These are phyloP conservation scores for Grosmannia clavigera DNA, from an alignment of 2,329 filamentous ascomycete genomes.

Conservation along the genomic window DNA sequence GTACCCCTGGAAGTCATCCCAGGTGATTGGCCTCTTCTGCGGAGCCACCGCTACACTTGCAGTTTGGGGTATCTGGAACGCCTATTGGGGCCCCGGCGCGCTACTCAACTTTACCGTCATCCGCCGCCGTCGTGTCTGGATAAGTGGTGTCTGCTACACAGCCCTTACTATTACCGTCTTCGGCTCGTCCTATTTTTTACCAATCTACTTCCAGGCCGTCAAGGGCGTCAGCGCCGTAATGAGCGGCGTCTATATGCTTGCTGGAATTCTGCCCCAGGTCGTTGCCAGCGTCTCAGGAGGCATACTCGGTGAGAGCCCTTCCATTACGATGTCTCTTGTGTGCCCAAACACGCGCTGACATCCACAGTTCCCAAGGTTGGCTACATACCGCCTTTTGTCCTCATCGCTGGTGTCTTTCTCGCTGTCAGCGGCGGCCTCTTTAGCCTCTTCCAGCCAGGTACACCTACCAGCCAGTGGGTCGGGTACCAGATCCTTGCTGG, in stretches of 20 bases:
- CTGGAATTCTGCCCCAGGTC: slow-evolving; percentile 16
- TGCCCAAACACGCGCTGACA: neutral
- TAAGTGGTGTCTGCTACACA: slow-evolving; percentile 12
- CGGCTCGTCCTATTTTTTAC: slow-evolving; percentile 18
- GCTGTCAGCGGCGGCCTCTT: slow-evolving; percentile 23
- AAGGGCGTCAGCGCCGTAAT: slow-evolving; percentile 16
- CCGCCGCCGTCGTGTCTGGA: slow-evolving; percentile 13
- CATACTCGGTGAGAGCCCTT: neutral
- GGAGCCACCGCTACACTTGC: slow-evolving; percentile 24
- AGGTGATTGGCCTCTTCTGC: slow-evolving; percentile 30
- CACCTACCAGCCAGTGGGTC: slow-evolving; percentile 19
- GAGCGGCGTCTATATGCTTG: slow-evolving; percentile 24
- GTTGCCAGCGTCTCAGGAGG: slow-evolving; percentile 14
- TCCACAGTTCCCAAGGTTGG: slow-evolving; percentile 16
- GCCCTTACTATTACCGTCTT: slow-evolving; percentile 14
- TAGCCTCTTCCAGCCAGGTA: slow-evolving; percentile 18
- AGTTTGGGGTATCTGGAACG: slow-evolving; percentile 31
- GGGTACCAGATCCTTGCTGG: slow-evolving; percentile 20
- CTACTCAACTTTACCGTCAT: slow-evolving; percentile 17
- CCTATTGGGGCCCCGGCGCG: slow-evolving; percentile 15
- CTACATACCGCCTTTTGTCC: slow-evolving; percentile 23
- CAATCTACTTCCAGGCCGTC: slow-evolving; percentile 27
- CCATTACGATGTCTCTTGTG: neutral
- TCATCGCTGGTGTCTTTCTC: slow-evolving; percentile 18
- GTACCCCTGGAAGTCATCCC: slow-evolving; percentile 26